Base-by-base conservation (phyloP, 257 asterid genomes). In the Oldenlandia corymbosa region DNA sequence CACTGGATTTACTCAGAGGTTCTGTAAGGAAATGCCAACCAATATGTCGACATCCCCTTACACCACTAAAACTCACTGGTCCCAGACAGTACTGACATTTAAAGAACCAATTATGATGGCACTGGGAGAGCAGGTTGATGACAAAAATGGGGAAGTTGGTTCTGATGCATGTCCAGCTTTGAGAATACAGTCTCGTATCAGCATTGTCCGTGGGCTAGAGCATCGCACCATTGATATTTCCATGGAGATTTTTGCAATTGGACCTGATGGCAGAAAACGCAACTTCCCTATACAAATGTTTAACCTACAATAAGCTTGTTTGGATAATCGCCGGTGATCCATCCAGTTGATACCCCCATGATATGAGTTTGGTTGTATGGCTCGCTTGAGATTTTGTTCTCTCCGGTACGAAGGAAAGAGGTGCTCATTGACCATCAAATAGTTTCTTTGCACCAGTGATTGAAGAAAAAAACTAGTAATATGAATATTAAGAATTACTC, bases 171-270 rank as follows among this genome's bases (percentile, higher is more conserved):
- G 80, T 51, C 95, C 99, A 10, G 94, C 86, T 58, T 83, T 39
- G 32, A 78, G 69, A 70, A 53, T 92, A 65, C 80, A 70, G 21
- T 76, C 88, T 31, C 97, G 99, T 59, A 76, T 92, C 60, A 92
- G 99, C 61, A 60, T 92, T 16, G 97, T 67, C 18, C 95, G 95
- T 61, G 91, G 85, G 24, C 20, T 72, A 61, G 74, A 73, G 66
- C 88, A 92, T 80, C 99, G 99, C 13, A 76, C 91, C 84, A 89
- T 92, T 50, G 99, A 92, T 81, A 89, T 92, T 72, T 92, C 99
- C 12, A 21, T 89, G 87, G 99, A 92, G 84, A 75, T 84, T 16
- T 67, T 77, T 0, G 95, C 80, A n/a, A 39, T 80, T 11, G 81
- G 81, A 10, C 49, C 53, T 18, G 83, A 68, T 70, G 94, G 94